Evolutionary conservation across 2,329 filamentous ascomycete genomes (phyloP).

Genomic region (Salinomyces thailandicus): DNA sequence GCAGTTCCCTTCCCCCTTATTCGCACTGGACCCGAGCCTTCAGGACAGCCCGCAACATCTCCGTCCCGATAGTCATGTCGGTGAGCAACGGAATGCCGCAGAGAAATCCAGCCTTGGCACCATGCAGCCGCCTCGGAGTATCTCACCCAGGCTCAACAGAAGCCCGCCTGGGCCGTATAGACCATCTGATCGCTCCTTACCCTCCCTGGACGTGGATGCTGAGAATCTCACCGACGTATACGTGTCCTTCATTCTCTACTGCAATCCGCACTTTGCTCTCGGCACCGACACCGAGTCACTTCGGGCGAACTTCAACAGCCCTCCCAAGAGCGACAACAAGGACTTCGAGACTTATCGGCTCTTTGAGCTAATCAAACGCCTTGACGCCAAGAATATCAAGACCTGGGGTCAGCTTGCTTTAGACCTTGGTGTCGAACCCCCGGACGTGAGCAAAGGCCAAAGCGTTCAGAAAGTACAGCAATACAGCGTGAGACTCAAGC

Average conservation of each 20-base stretch:
- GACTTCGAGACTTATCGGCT: constrained; percentile 68
- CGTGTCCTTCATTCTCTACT: constrained; percentile 75
- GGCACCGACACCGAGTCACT: constrained; percentile 60
- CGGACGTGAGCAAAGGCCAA: constrained; percentile 62
- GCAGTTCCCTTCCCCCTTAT: constrained; percentile 16
- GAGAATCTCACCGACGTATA: constrained; percentile 72
- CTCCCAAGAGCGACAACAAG: constrained; percentile 81
- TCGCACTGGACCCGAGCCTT: constrained; percentile 16
- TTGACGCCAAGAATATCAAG: constrained; percentile 75
- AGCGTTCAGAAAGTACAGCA: constrained; percentile 91
- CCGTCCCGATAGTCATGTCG: constrained; percentile 6
- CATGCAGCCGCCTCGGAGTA: constrained; percentile 15
- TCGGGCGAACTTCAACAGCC: constrained; percentile 63
- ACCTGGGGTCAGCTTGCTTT: constrained; percentile 86
- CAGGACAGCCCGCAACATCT: constrained; percentile 15
- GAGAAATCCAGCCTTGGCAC: constrained; percentile 11
- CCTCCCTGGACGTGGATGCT: constrained; percentile 56
- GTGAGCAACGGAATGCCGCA: constrained; percentile 7
- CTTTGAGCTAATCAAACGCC: constrained; percentile 66
- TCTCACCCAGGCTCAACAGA: constrained; percentile 13
- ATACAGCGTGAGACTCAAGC: constrained; percentile 82
- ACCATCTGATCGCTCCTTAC: constrained; percentile 47
- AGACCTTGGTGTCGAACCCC: constrained; percentile 78
- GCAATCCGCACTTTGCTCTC: constrained; percentile 70
- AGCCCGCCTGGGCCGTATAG: constrained; percentile 16